These are phyloP conservation scores for Thielaviopsis punctulata DNA, from an alignment of 2,329 filamentous ascomycete genomes.

Conservation along the genomic window DNA sequence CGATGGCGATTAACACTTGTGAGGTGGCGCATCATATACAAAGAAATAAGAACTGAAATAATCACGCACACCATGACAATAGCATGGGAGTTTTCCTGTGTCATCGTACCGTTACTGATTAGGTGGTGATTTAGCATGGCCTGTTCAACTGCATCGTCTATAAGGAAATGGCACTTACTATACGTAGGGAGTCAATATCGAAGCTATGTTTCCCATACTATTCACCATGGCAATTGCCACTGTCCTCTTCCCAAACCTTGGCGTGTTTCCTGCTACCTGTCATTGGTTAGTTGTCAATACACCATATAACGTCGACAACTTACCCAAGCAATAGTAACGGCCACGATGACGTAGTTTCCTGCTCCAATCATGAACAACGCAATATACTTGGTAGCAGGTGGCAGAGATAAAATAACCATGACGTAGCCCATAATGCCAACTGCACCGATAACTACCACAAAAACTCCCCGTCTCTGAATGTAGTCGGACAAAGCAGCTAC, in stretches of 20 bases:
- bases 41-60: not conserved
- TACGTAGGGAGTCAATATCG: not conserved
- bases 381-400: not conserved
- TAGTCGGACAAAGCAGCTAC: not conserved
- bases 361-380: not conserved
- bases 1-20: not conserved
- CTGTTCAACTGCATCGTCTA: not conserved
- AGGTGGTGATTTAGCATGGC: not conserved
- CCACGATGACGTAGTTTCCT: not conserved
- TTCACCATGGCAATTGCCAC: not conserved
- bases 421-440: not conserved
- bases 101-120: not conserved
- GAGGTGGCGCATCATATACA: not conserved
- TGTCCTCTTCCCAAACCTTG: not conserved
- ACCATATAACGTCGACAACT: not conserved
- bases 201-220: not conserved
- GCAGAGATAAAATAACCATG: not conserved
- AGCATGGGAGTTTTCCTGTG: not conserved
- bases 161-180: not conserved
- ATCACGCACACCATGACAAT: not conserved
- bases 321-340: not conserved
- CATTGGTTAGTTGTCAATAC: not conserved
- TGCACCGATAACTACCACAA: not conserved
- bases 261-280: not conserved
- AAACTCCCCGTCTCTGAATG: slow-evolving; percentile 1